Evolutionary conservation across 495 filamentous ascomycete species (phyloP).

Genomic region (Chaetomium fimeti): DNA sequence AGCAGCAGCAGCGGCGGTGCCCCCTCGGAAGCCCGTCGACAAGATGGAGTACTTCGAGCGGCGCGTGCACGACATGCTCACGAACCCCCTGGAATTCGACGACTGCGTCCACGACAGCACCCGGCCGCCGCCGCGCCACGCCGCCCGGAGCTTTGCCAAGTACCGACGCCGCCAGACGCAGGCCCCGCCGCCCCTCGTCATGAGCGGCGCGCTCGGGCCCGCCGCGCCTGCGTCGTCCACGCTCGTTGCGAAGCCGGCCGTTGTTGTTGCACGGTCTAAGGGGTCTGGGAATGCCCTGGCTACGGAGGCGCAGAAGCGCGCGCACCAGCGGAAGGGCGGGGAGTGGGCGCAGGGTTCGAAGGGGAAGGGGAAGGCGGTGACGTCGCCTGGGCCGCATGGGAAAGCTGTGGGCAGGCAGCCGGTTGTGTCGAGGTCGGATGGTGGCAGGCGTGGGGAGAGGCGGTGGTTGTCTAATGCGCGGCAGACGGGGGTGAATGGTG

Average conservation of each 20-base stretch:
- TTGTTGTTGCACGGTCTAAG: too few species aligned
- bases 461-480: neutral
- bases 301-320: constrained; percentile 21
- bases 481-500: neutral
- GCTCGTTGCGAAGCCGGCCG: neutral
- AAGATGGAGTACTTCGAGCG: constrained; percentile 24
- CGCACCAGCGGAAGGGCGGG: constrained; percentile 21
- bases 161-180: constrained; percentile 13
- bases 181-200: constrained; percentile 13
- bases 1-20: neutral
- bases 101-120: constrained; percentile 30
- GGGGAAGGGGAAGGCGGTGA: constrained; percentile 14
- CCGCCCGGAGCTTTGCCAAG: constrained; percentile 5
- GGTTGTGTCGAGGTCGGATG: neutral
- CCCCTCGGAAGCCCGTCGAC: neutral
- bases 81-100: constrained; percentile 32
- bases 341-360: constrained; percentile 9
- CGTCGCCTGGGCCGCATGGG: neutral
- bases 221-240: too few species aligned
- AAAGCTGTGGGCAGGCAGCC: neutral
- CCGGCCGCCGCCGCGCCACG: constrained; percentile 2
- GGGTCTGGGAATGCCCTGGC: constrained; percentile 1
- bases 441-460: neutral
- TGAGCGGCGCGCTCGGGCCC: constrained; percentile 27
- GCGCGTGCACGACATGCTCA: constrained; percentile 29